These are phyloP conservation scores for Picea abies DNA, from an alignment of 83 land plant genomes.

Conservation along the genomic window DNA sequence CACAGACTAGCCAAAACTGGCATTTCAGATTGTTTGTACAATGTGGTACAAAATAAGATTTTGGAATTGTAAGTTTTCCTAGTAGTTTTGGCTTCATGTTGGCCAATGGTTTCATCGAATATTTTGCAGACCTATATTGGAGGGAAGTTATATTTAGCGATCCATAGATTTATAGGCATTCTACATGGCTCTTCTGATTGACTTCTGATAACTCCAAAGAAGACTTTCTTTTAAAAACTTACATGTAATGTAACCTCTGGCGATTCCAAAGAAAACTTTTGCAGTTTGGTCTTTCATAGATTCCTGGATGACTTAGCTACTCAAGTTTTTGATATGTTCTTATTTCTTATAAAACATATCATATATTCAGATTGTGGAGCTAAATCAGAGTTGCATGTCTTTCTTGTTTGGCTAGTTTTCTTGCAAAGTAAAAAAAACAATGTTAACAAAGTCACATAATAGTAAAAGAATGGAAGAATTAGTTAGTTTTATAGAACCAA, in stretches of 20 bases:
- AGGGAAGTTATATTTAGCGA: background rate
- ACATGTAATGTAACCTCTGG: background rate
- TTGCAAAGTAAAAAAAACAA: too few species aligned
- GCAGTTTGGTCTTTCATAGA: background rate
- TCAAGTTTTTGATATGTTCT: background rate
- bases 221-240: background rate
- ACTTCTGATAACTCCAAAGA: background rate
- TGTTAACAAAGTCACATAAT: too few species aligned
- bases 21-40: background rate
- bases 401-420: background rate
- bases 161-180: too few species aligned
- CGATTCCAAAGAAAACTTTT: background rate
- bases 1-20: background rate
- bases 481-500: too few species aligned
- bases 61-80: background rate
- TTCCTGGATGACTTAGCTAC: background rate
- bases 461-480: too few species aligned
- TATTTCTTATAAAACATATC: background rate
- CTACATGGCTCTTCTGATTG: background rate
- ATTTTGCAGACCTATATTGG: background rate
- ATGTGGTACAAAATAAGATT: background rate
- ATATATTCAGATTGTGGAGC: background rate
- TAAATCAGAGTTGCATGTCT: background rate
- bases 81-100: background rate
- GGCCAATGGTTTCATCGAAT: background rate